A percentile compares a stretch with the other conserved stretches of the same genome.
These are phyloP conservation scores for Boletales sp. DNA, from an alignment of 768 basidiomycete species.

Conservation along the genomic window DNA sequence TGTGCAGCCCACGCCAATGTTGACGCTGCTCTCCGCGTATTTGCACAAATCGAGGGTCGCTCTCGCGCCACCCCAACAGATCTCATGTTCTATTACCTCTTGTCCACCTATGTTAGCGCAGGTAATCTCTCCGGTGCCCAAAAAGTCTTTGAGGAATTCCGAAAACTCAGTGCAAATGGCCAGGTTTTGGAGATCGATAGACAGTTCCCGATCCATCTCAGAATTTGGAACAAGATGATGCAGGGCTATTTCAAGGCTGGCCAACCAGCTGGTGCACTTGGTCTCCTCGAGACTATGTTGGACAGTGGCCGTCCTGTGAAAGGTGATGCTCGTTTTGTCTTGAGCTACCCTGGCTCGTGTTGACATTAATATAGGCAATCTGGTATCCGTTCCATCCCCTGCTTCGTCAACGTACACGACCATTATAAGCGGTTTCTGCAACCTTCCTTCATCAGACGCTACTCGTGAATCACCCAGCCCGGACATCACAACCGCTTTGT, in stretches of 20 bases:
- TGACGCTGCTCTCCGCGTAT: constrained; percentile 61
- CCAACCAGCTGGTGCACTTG: constrained; percentile 59
- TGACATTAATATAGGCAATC: constrained; percentile 14
- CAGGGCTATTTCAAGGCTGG: constrained; percentile 66
- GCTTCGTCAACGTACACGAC: constrained; percentile 59
- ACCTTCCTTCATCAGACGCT: constrained; percentile 29
- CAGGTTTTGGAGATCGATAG: constrained; percentile 20
- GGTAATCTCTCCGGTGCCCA: constrained; percentile 49
- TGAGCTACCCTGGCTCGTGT: neutral
- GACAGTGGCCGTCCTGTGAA: constrained; percentile 31
- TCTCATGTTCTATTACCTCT: constrained; percentile 49
- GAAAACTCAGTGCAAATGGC: constrained; percentile 37
- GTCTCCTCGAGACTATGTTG: constrained; percentile 70
- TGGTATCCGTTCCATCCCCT: constrained; percentile 49
- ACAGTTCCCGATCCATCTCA: constrained; percentile 36
- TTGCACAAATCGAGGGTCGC: constrained; percentile 53
- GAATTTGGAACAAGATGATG: constrained; percentile 75
- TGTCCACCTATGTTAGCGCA: constrained; percentile 54
- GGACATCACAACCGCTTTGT: constrained; percentile 59
- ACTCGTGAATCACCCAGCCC: constrained; percentile 8
- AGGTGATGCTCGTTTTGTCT: constrained; percentile 2
- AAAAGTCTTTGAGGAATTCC: constrained; percentile 63
- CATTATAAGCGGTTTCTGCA: constrained; percentile 65
- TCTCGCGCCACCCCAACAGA: constrained; percentile 28
- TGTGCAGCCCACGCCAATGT: constrained; percentile 56